Base-by-base conservation (phyloP, 192 early-diverging fungal species). In the Coemansia sp. region DNA sequence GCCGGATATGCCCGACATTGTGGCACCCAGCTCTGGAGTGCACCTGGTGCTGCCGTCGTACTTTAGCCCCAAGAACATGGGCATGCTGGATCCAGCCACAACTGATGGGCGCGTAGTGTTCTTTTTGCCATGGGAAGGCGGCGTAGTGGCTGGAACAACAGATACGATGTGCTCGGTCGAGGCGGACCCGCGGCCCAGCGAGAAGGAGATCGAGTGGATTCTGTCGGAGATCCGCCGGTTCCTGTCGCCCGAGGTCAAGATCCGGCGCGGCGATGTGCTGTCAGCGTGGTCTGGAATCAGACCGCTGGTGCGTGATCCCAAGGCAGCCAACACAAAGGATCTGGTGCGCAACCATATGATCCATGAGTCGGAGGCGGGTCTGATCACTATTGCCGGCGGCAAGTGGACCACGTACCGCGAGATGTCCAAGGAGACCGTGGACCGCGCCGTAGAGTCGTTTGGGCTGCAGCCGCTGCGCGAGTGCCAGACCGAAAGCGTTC, bases 331-430 rank as follows among this genome's bases (percentile, higher is more conserved):
- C 76, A 96, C 96, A 5, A 90, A 90, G 53, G 88, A 89, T 24
- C 83, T 98, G 76, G 96, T 98, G 38, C 90, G 96, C 63, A 98
- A 94, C 85, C 96, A 98, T 63, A 96, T 98, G 90, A 93, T 98
- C 72, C 86, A 95, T 76, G 90, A 91, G 17, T 89, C 87, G 21
- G 78, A 84, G 24, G 85, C 83, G 51, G 92, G 91, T 4, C 70
- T 98, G 58, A 76, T 98, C 62, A 97, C 96, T 4, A 95, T 98
- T 79, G 94, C 96, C 32, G 96, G 96, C 65, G 96, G 96, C 60
- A 98, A 98, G 72, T 98, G 96, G 96, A 98, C 96, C 2, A 98
- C 96, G 0, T 98, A 96, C 83, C 88, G 96, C 60, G 88, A 90
- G 61, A 98, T 98, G 96, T 94, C 96, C 38, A 85, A 91, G 64